Evolutionary conservation across 495 filamentous ascomycete genomes (phyloP), one percentile per base, ranked within the genome.

Genomic region (Halenospora varia): DNA sequence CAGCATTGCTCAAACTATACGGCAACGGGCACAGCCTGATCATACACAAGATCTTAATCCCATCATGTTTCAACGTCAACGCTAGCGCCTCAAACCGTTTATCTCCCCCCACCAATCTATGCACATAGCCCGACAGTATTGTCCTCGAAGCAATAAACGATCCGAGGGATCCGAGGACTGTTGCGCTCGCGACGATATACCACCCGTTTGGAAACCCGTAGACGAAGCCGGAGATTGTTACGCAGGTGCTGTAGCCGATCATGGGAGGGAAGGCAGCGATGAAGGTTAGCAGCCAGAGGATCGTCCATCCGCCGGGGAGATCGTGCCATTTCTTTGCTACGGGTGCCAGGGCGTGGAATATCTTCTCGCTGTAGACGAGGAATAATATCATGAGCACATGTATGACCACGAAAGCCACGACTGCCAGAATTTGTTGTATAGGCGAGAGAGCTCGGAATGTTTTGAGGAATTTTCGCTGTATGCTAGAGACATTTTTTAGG

Each of bases 1-100:
- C 96, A 18, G 92, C 94, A 65, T 98, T 98, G 64, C 88, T 92
- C 55, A 97, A 75, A 20, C 89, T 93, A 68, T 96, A 98, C n/a
- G 94, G 94, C 57, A 97, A 70, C 20, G 94, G 94, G 58, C 94
- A 97, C 35, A 97, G 75, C 25, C 94, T 79, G 55, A 98, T 96
- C 89, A 96, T 96, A 62, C 87, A 85, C 25, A 98, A 77, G 17
- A 97, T 78, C 60, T 91, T 89, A 40, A 98, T 68, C 0, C 94
- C 95, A 67, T 98, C 94, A 63, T 90, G 85, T 42, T 87, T 79
- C 23, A 88, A 73, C 24, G 82, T 81, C 59, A 80, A 75, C 40
- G 81, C 80, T 1, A 86, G 66, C 9, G 83, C 82, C 13, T 84
- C 73, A 57, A 86, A 86, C 35, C 92, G 79, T 65, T 82, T 86